Evolutionary conservation across 768 basidiomycete genomes (phyloP).

Genomic region (Tricholoma hemisulphureum): DNA sequence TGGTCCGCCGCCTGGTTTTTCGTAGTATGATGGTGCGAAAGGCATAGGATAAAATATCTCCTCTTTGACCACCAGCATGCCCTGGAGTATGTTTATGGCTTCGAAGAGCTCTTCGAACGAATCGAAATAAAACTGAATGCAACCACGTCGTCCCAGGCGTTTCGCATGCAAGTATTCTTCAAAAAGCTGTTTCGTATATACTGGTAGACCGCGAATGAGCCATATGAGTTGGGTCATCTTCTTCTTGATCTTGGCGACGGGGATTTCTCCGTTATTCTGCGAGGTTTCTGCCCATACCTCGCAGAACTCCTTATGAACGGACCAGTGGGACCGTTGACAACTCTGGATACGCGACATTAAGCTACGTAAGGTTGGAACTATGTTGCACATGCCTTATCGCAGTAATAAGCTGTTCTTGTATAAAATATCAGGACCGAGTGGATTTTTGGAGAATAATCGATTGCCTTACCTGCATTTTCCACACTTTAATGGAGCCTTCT

Average conservation of each 20-base stretch:
- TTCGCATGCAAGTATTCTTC: background rate
- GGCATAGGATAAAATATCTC: background rate
- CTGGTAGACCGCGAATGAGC: background rate
- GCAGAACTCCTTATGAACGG: background rate
- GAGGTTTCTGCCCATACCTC: background rate
- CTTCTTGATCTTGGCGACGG: background rate
- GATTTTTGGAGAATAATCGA: no score
- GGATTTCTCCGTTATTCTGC: background rate
- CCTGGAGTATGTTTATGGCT: background rate
- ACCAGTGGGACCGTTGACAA: background rate
- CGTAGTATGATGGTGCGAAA: background rate
- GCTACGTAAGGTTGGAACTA: no score
- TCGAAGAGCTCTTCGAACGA: conserved; percentile 4
- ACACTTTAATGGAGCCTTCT: background rate
- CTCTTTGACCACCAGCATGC: background rate
- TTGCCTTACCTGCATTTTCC: background rate
- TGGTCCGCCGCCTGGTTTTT: background rate
- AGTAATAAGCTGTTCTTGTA: background rate
- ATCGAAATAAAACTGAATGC: conserved; percentile 2
- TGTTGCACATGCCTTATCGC: background rate
- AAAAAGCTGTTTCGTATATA: background rate
- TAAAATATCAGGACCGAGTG: background rate
- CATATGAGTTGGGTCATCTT: background rate
- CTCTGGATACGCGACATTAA: background rate
- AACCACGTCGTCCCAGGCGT: background rate